Evolutionary conservation across 495 filamentous ascomycete genomes (phyloP).

Genomic region (Xylaria scruposa): DNA sequence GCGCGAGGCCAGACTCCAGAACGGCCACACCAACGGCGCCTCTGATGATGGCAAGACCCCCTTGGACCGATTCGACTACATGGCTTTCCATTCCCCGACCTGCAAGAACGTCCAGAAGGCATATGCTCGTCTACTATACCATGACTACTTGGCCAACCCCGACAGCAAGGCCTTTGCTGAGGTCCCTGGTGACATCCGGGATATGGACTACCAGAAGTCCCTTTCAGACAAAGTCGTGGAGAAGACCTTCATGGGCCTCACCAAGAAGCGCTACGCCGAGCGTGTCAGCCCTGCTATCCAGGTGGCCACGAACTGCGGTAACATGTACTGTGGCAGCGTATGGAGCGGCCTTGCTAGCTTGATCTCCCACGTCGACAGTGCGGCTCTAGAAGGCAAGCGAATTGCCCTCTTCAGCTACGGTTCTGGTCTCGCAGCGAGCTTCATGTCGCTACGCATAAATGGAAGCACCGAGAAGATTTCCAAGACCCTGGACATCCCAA

Average conservation of each 20-base stretch:
- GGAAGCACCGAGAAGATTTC: slow-evolving; percentile 78
- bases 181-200: slow-evolving; percentile 83
- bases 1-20: slow-evolving; percentile 77
- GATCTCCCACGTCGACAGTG: slow-evolving; percentile 73
- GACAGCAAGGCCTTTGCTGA: slow-evolving; percentile 79
- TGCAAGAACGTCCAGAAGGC: slow-evolving; percentile 98
- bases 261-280: slow-evolving; percentile 94
- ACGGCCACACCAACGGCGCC: slow-evolving; percentile 62
- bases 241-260: slow-evolving; percentile 94
- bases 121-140: slow-evolving; percentile 94
- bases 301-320: slow-evolving; percentile 93
- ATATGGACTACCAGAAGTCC: slow-evolving; percentile 84
- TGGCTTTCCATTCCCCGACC: slow-evolving; percentile 94
- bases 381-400: slow-evolving; percentile 77
- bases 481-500: slow-evolving; percentile 80
- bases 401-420: slow-evolving; percentile 95
- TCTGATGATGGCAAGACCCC: slow-evolving; percentile 66
- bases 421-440: slow-evolving; percentile 84
- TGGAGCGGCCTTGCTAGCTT: slow-evolving; percentile 84
- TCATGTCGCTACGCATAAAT: slow-evolving; percentile 86
- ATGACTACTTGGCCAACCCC: slow-evolving; percentile 87
- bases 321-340: slow-evolving; percentile 98
- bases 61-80: slow-evolving; percentile 93
- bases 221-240: slow-evolving; percentile 92
- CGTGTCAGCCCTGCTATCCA: slow-evolving; percentile 85